Base-by-base conservation (phyloP, 495 filamentous ascomycete genomes). In the Aspergillus homomorphus region DNA sequence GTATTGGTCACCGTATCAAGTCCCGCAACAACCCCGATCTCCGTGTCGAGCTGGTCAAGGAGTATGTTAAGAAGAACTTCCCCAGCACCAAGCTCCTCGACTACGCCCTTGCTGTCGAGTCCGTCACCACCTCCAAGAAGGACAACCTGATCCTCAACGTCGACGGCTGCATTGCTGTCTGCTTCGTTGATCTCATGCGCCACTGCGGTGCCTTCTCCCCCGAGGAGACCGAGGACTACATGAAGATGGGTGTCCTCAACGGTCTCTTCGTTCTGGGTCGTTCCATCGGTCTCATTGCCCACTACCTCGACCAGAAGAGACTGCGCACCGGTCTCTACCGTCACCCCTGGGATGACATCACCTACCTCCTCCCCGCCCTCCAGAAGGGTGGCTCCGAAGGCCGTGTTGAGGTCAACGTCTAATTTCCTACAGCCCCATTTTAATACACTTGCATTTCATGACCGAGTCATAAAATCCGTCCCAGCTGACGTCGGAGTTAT, bases 101-200 rank as follows among this genome's bases (percentile, higher is more conserved):
- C 80, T 98, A 96, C 75, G 94, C 94, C 65, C 87, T 98, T 71
- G 94, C 94, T 10, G 94, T 98, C 54, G 94, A 98, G 84, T 89
- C 89, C 2, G 94, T 98, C 62, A 98, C 94, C 28, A 98, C 94
- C 9, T 96, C 91, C 62, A 98, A 98, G 89, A 98, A 98, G 85
- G 94, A 98, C 80, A 98, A 98, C 84, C 86, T 98, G 57, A 98
- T 98, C 67, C 88, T 98, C 62, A 98, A 98, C 82, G 94, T 98
- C 54, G 94, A 98, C 73, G 94, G 94, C 62, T 96, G 91, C 74
- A 85, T 98, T 64, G 94, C 94, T 63, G 94, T 98, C 69, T 98
- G 93, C 86, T 98, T 98, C 76, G 91, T 98, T 56, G 94, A 98
- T 66, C 79, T 98, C 61, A 84, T 98, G 77, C 89, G 95, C 77